phyloP scores from a whole-genome alignment of 148 eudicot genomes.

The Rhododendron ferrugineum region DNA sequence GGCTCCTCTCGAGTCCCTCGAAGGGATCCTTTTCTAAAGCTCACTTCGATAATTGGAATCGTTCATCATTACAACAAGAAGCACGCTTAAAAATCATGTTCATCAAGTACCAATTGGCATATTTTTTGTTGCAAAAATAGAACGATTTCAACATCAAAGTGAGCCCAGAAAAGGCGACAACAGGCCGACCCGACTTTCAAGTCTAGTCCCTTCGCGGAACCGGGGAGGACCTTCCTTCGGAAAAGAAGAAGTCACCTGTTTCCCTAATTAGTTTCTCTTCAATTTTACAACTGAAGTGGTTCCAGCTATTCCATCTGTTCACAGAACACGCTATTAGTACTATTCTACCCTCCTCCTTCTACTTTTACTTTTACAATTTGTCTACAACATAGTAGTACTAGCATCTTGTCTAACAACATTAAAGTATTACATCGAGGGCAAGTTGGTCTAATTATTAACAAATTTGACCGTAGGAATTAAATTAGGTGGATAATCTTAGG shows the following conservation, averaged over 20 bases:
- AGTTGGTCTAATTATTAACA: neutral
- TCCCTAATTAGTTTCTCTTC: slow-evolving; percentile 40
- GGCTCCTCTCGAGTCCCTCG: neutral
- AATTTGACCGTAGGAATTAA: neutral
- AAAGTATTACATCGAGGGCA: neutral
- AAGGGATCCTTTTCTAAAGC: neutral
- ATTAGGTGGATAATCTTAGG: neutral
- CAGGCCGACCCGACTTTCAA: too few relatives aligned
- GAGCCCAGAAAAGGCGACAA: neutral
- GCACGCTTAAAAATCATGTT: neutral
- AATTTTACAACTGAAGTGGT: slow-evolving; percentile 39
- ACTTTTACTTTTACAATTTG: neutral
- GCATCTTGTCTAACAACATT: neutral
- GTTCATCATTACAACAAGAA: too few relatives aligned
- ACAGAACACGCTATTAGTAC: neutral
- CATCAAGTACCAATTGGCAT: neutral
- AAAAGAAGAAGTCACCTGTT: slow-evolving; percentile 27
- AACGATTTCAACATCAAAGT: neutral
- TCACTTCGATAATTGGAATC: neutral
- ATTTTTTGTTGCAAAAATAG: too few relatives aligned
- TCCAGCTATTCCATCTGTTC: slow-evolving; percentile 59
- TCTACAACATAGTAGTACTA: neutral
- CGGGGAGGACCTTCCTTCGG: neutral
- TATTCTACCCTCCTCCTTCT: neutral
- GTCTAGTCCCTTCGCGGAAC: too few relatives aligned